Evolutionary conservation across 169 alveolate species (phyloP).

Genomic region (Perkinsus chesapeaki): DNA sequence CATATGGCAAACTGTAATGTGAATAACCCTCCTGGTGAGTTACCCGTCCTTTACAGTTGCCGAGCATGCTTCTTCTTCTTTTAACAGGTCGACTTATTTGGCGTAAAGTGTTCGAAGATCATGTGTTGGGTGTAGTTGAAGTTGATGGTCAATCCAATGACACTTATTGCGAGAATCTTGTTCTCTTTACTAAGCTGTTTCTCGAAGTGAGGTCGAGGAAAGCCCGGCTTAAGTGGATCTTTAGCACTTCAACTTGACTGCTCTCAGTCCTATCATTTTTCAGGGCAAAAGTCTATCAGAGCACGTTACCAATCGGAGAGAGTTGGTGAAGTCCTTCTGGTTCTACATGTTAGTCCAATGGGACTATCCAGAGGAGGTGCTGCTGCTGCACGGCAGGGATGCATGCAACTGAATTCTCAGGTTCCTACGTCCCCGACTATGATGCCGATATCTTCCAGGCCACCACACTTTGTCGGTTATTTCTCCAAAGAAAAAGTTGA

Average conservation of each 20-base stretch:
- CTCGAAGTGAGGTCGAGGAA: not conserved
- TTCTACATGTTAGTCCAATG: not conserved
- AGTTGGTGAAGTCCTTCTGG: not conserved
- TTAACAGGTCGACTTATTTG: not conserved
- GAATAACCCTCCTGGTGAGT: not conserved
- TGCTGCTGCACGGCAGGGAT: not conserved
- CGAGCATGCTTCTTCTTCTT: not conserved
- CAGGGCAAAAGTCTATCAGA: not conserved
- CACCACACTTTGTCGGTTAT: constrained; percentile 64
- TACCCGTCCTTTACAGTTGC: not conserved
- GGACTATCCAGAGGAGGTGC: not conserved
- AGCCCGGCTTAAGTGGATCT: not conserved
- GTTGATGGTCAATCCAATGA: not conserved
- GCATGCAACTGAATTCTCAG: not conserved
- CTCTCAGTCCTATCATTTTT: not conserved
- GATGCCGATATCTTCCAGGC: not conserved
- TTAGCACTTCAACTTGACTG: not conserved
- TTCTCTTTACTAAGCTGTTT: not conserved
- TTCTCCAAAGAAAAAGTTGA: constrained; percentile 70
- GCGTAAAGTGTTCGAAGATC: not conserved
- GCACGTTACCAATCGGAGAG: not conserved
- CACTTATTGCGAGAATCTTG: not conserved
- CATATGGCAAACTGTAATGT: not conserved
- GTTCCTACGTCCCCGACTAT: not conserved
- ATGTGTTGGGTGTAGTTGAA: not conserved